Percentiles rank a stretch among this genome's conserved stretches.
Conservation (phyloP, 305 asterid genomes). For the Coffea humblotiana region DNA sequence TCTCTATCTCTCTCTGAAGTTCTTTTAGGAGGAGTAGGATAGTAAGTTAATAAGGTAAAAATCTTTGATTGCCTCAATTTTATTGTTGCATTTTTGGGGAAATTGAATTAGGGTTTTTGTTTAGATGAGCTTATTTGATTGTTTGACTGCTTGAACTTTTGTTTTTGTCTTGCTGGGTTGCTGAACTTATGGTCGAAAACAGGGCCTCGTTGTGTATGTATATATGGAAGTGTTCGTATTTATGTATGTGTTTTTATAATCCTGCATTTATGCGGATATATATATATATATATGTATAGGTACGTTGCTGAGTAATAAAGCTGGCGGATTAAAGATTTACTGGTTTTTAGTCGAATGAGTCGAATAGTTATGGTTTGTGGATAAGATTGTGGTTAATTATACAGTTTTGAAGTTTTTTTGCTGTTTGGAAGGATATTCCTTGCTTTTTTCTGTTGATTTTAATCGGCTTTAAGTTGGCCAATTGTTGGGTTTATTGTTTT, state of each 20-base stretch:
- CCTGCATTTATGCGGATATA: neutral
- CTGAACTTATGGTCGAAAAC: neutral
- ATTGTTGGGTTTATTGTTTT: neutral
- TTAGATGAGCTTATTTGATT: neutral
- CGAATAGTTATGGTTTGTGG: neutral
- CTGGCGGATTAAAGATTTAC: slow-evolving; percentile 5
- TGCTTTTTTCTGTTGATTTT: neutral
- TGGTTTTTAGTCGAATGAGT: neutral
- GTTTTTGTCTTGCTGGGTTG: neutral
- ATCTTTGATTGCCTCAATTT: neutral
- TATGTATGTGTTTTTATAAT: neutral
- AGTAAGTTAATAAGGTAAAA: slow-evolving; percentile 2
- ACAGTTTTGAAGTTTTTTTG: neutral
- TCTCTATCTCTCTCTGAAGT: neutral
- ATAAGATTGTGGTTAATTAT: neutral
- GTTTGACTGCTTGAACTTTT: neutral
- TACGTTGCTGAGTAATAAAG: slow-evolving; percentile 1
- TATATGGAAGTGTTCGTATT: too few species aligned
- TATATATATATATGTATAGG: neutral
- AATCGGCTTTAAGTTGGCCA: neutral
- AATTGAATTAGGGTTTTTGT: slow-evolving; percentile 9
- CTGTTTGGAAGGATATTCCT: neutral
- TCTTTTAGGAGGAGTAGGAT: neutral
- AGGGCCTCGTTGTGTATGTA: neutral
- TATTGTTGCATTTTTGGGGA: neutral